Evolutionary conservation across 805 yeast species (phyloP).

Genomic region (Kurtzmaniella cleridarum): DNA sequence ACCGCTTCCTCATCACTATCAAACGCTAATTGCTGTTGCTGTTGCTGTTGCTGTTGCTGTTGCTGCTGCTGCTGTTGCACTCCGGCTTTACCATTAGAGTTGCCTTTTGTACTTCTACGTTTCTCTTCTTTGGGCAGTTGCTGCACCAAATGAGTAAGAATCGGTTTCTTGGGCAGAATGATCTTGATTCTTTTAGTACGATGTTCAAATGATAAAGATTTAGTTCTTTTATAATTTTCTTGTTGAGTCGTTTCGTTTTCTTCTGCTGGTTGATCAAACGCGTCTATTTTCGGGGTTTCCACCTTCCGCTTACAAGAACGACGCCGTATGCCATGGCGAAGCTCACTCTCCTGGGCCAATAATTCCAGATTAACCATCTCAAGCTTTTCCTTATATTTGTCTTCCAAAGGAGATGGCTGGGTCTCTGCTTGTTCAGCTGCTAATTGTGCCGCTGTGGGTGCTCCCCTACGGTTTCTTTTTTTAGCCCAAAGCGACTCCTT

Average conservation of each 20-base stretch:
- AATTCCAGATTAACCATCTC: slow-evolving; percentile 10
- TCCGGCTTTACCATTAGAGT: background rate
- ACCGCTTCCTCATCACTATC: slow-evolving; percentile 10
- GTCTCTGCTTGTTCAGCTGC: slow-evolving; percentile 12
- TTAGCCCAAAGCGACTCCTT: slow-evolving; percentile 52
- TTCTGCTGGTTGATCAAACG: background rate
- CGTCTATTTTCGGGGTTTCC: background rate
- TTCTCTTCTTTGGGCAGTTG: slow-evolving; percentile 2
- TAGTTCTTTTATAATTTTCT: background rate
- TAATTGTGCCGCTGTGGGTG: slow-evolving; percentile 12
- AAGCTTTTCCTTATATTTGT: slow-evolving; percentile 10
- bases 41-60: slow-evolving; percentile 7
- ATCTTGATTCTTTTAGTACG: slow-evolving; percentile 20
- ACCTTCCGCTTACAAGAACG: background rate
- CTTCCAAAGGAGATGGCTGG: slow-evolving; percentile 6
- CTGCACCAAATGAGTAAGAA: slow-evolving; percentile 19
- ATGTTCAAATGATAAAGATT: no score
- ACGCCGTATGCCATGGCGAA: no score
- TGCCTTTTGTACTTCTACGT: background rate
- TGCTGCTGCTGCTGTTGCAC: background rate
- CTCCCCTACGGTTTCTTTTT: slow-evolving; percentile 17
- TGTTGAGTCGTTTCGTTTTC: background rate
- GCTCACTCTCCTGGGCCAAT: background rate
- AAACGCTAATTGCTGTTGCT: slow-evolving; percentile 4
- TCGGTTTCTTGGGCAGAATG: slow-evolving; percentile 27